These are phyloP conservation scores for Termitomyces eurrhizus DNA, from an alignment of 768 basidiomycete species.

Conservation along the genomic window DNA sequence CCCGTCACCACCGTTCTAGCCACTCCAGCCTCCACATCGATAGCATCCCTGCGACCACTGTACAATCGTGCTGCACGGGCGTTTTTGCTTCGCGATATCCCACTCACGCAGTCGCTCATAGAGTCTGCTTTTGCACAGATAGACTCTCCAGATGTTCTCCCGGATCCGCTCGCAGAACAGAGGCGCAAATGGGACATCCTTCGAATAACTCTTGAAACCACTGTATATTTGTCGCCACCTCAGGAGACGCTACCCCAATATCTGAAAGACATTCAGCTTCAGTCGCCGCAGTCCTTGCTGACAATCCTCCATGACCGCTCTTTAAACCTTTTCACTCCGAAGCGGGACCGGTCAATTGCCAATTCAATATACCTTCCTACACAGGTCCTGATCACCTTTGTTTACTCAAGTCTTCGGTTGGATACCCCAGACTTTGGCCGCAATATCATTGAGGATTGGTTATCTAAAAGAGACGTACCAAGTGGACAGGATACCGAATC, in stretches of 20 bases:
- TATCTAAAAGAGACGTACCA: constrained; percentile 50
- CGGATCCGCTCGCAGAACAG: constrained; percentile 44
- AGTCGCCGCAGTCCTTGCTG: constrained; percentile 58
- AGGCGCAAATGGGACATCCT: constrained; percentile 87
- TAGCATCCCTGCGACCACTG: constrained; percentile 60
- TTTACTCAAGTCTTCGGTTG: constrained; percentile 66
- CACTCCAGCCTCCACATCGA: constrained; percentile 25
- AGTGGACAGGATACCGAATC: constrained; percentile 18
- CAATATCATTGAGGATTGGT: constrained; percentile 47
- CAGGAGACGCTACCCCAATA: constrained; percentile 44
- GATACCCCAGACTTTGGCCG: constrained; percentile 35
- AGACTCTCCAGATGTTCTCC: constrained; percentile 29
- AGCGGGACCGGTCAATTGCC: constrained; percentile 30
- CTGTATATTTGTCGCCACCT: constrained; percentile 60
- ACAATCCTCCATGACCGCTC: constrained; percentile 60
- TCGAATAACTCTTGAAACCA: constrained; percentile 77
- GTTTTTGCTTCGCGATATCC: constrained; percentile 70
- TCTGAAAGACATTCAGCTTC: constrained; percentile 47
- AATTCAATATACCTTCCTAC: constrained; percentile 61
- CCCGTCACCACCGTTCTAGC: constrained; percentile 13
- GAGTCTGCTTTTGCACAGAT: constrained; percentile 66
- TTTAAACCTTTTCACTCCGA: constrained; percentile 62
- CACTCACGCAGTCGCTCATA: constrained; percentile 62
- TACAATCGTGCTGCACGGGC: constrained; percentile 77
- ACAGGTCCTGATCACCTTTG: constrained; percentile 65